Evolutionary conservation across 257 asterid species (phyloP).

Genomic region (Buddleja alternifolia): DNA sequence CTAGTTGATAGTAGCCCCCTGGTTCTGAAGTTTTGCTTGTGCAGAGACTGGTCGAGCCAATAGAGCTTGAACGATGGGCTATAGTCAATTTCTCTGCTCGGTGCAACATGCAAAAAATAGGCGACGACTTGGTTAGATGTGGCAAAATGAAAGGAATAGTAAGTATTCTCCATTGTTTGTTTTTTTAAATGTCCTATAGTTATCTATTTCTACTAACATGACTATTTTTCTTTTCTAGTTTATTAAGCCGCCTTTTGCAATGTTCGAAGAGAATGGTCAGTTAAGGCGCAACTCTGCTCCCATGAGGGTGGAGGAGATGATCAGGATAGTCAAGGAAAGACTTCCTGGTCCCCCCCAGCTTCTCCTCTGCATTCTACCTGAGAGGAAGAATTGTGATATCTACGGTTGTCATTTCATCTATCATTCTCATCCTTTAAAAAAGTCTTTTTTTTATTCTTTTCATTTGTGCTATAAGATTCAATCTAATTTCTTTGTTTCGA

Average conservation of each 20-base stretch:
- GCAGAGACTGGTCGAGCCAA: constrained; percentile 57
- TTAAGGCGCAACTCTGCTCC: constrained; percentile 48
- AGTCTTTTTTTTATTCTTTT: neutral
- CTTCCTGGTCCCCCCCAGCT: constrained; percentile 59
- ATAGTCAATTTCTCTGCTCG: constrained; percentile 69
- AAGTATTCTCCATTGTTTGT: constrained; percentile 21
- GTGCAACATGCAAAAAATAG: constrained; percentile 37
- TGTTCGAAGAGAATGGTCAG: constrained; percentile 47
- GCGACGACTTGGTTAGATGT: constrained; percentile 41
- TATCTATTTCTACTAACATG: neutral
- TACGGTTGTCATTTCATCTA: constrained; percentile 47
- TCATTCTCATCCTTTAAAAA: neutral
- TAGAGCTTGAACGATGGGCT: constrained; percentile 50
- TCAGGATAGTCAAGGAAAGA: constrained; percentile 30
- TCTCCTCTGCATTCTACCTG: constrained; percentile 69
- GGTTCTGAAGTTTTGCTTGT: constrained; percentile 16
- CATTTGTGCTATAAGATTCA: neutral
- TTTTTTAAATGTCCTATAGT: neutral
- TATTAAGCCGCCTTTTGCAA: constrained; percentile 29
- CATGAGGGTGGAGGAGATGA: constrained; percentile 65
- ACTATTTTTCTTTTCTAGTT: constrained; percentile 29
- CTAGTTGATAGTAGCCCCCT: constrained; percentile 7
- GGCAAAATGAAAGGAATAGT: constrained; percentile 74
- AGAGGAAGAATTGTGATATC: constrained; percentile 64
- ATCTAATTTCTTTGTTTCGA: constrained; percentile 1